A percentile compares a stretch with the other conserved stretches of the same genome.
These are phyloP conservation scores for Alternaria gaisen DNA, from an alignment of 2,329 filamentous ascomycete species.

Conservation along the genomic window DNA sequence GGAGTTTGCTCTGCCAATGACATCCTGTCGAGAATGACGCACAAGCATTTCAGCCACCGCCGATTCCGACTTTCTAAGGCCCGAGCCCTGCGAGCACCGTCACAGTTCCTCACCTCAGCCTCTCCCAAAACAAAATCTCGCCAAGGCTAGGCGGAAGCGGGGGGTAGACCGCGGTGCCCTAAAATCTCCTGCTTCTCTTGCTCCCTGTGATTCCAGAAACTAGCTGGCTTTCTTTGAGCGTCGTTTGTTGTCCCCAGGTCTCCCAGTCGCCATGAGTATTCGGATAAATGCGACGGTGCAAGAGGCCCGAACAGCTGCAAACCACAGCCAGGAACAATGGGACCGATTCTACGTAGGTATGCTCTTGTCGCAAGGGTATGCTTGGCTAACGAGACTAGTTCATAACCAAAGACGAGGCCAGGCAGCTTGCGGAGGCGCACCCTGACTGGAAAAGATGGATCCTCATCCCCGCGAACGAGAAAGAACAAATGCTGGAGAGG, in stretches of 20 bases:
- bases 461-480: constrained; percentile 49
- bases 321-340: constrained; percentile 51
- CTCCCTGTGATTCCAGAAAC: constrained; percentile 42
- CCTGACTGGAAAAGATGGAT: constrained; percentile 51
- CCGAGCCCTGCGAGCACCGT: constrained; percentile 50
- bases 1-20: constrained; percentile 41
- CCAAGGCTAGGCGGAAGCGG: constrained; percentile 51
- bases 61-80: constrained; percentile 49
- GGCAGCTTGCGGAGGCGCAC: constrained; percentile 48
- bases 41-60: constrained; percentile 53
- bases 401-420: constrained; percentile 51
- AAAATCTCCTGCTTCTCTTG: constrained; percentile 48
- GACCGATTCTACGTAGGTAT: constrained; percentile 50
- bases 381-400: constrained; percentile 43
- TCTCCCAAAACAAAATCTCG: constrained; percentile 49
- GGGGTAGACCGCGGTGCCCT: constrained; percentile 48
- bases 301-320: constrained; percentile 46
- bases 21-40: constrained; percentile 44
- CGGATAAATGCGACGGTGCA: constrained; percentile 50
- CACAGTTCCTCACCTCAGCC: constrained; percentile 50
- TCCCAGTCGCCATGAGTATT: constrained; percentile 46
- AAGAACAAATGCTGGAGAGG: constrained; percentile 46
- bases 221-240: constrained; percentile 33
- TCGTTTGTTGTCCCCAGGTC: constrained; percentile 30
- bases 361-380: constrained; percentile 15